A percentile compares a stretch with the other conserved stretches of the same genome.
Evolutionary conservation across 2,329 filamentous ascomycete species (phyloP).

Genomic region (Alternaria hordeiaustralica): DNA sequence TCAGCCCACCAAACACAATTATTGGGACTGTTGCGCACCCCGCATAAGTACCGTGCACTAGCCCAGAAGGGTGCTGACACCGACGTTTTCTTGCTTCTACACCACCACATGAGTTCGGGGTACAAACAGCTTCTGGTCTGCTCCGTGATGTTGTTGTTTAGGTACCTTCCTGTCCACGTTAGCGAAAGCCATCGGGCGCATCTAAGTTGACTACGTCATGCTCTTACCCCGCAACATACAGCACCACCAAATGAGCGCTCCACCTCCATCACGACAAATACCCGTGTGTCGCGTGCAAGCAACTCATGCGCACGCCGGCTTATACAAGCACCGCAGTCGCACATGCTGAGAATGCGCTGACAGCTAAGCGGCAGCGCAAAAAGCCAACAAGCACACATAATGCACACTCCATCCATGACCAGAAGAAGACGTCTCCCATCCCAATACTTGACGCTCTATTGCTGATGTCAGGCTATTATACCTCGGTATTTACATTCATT

Average conservation of each 20-base stretch:
- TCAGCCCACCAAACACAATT: constrained; percentile 11
- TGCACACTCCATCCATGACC: too few species aligned
- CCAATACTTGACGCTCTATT: neutral
- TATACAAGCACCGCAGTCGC: neutral
- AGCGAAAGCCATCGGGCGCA: neutral
- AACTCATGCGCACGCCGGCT: neutral
- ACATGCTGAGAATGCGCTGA: neutral
- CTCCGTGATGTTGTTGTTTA: neutral
- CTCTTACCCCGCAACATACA: constrained; percentile 4
- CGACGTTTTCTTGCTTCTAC: constrained; percentile 10
- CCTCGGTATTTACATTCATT: neutral
- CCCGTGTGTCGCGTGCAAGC: neutral
- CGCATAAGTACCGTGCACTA: constrained; percentile 17
- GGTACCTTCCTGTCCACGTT: neutral
- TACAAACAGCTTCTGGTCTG: neutral
- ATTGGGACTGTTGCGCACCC: constrained; percentile 20
- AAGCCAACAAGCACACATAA: neutral
- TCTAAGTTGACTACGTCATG: neutral
- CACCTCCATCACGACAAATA: neutral
- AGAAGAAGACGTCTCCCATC: neutral
- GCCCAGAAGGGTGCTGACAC: constrained; percentile 9
- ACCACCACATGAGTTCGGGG: neutral
- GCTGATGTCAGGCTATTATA: neutral
- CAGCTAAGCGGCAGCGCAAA: neutral
- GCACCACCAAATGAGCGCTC: neutral